Conservation (phyloP, 345 rosid species). For the Alliaria petiolata region DNA sequence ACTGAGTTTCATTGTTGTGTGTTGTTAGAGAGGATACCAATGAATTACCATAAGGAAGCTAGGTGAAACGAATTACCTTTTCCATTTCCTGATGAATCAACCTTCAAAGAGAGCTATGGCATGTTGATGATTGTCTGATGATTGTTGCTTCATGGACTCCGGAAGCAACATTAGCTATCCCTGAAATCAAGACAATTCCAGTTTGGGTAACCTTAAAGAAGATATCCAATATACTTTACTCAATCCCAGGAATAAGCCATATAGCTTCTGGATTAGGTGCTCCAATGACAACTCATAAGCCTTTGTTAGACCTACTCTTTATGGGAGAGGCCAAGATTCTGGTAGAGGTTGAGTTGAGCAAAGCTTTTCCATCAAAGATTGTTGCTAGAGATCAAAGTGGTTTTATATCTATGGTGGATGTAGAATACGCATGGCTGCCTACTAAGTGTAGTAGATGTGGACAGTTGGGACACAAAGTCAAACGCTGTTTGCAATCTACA, state of each 20-base stretch:
- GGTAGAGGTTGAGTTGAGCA: too few species aligned
- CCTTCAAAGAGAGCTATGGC: not conserved
- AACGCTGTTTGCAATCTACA: too few species aligned
- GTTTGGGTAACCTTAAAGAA: not conserved
- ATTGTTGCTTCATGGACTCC: not conserved
- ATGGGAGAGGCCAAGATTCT: not conserved
- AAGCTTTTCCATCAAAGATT: too few species aligned
- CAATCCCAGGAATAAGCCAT: not conserved
- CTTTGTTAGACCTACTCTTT: not conserved
- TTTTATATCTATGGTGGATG: too few species aligned
- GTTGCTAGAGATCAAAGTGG: too few species aligned
- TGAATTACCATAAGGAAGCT: not conserved
- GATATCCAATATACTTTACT: not conserved
- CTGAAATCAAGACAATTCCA: not conserved
- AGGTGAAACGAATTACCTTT: not conserved
- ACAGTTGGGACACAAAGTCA: too few species aligned
- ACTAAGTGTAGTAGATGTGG: too few species aligned
- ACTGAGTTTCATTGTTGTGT: too few species aligned
- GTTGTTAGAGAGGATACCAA: too few species aligned
- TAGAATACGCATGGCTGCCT: too few species aligned
- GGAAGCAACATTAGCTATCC: not conserved
- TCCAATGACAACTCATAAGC: not conserved
- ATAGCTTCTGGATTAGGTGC: not conserved
- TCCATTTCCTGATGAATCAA: not conserved
- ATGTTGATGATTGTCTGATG: not conserved